Evolutionary conservation across 2,329 filamentous ascomycete genomes (phyloP), one percentile per base, ranked within the genome.

Genomic region (Talaromyces sp.): DNA sequence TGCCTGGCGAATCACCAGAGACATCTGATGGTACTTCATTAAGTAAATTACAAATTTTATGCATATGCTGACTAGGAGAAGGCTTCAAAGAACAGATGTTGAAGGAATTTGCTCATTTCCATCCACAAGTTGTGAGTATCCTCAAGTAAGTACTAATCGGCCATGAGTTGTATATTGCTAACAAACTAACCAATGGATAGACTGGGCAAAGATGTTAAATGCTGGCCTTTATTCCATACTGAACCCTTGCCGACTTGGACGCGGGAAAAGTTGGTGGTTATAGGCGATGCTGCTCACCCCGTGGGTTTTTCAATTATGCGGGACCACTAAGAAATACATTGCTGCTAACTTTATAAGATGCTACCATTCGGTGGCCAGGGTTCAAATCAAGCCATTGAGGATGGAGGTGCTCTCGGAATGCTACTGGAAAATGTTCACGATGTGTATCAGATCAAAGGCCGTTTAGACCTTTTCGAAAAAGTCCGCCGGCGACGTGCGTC

Each of bases 221-320:
- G 58, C 56, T 73, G 68, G 70, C 70, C 70, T 7, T 60, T 74
- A 17, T 64, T 65, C 8, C 60, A 62, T 55, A 65, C 65, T 14
- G 66, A 71, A 3, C 71, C 71, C 1, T 63, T 74, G 1, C 41
- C 61, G 26, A 65, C 54, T 8, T 72, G 70, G 67, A 59, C 52
- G 35, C 60, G 61, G 11, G 66, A 66, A 10, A 67, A 65, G 10
- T 27, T 71, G 12, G 60, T 74, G 3, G 61, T 74, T 5, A 68
- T 71, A 21, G 72, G 72, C 7, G 70, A 75, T 29, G 70, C 72
- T 27, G 71, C 68, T n/a, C 72, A 74, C 61, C 66, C 71, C 11
- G 68, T 74, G 21, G 17, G 41, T 32, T 19, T 43, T 43, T 43
- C 12, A 21, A 55, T 12, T 31, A 55, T 32, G 32, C 17, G 35